phyloP scores from a whole-genome alignment of 257 asterid genomes.

The Marsdenia floribunda region DNA sequence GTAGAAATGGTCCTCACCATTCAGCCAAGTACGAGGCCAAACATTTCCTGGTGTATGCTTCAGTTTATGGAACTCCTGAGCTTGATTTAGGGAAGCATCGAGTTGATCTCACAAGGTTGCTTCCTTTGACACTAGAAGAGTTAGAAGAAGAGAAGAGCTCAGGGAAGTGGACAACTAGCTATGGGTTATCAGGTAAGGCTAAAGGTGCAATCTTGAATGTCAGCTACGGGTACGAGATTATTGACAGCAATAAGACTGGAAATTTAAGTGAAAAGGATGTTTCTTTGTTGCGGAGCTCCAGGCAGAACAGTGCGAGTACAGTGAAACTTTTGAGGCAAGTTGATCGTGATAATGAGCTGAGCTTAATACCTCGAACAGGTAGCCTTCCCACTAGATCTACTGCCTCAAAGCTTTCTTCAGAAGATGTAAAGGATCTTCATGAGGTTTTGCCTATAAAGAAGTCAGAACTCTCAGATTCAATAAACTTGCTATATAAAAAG shows the following conservation, averaged over 20 bases:
- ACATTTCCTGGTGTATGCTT: constrained; percentile 70
- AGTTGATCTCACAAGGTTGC: constrained; percentile 81
- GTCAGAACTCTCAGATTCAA: constrained; percentile 56
- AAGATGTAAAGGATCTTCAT: constrained; percentile 71
- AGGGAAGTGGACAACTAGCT: constrained; percentile 96
- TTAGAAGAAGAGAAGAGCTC: constrained; percentile 79
- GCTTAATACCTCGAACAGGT: constrained; percentile 39
- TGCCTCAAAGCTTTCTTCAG: constrained; percentile 36
- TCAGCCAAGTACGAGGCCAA: constrained; percentile 85
- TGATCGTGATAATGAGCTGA: constrained; percentile 30
- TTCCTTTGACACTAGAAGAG: constrained; percentile 88
- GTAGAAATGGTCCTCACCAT: constrained; percentile 74
- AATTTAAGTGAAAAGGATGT: constrained; percentile 24
- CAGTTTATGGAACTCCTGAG: constrained; percentile 62
- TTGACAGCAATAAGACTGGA: constrained; percentile 37
- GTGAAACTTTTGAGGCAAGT: constrained; percentile 22
- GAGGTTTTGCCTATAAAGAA: constrained; percentile 59
- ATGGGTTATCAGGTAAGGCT: constrained; percentile 75
- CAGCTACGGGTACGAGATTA: constrained; percentile 64
- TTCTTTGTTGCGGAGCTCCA: constrained; percentile 26
- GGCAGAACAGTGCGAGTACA: constrained; percentile 33
- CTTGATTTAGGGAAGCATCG: constrained; percentile 89
- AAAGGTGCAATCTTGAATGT: constrained; percentile 72
- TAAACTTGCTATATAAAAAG: constrained; percentile 58
- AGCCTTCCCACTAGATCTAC: constrained; percentile 58